A percentile compares a stretch with the other conserved stretches of the same genome.
Evolutionary conservation across 352 stramenopile species (phyloP).

Genomic region (Phytopythium delawarense): DNA sequence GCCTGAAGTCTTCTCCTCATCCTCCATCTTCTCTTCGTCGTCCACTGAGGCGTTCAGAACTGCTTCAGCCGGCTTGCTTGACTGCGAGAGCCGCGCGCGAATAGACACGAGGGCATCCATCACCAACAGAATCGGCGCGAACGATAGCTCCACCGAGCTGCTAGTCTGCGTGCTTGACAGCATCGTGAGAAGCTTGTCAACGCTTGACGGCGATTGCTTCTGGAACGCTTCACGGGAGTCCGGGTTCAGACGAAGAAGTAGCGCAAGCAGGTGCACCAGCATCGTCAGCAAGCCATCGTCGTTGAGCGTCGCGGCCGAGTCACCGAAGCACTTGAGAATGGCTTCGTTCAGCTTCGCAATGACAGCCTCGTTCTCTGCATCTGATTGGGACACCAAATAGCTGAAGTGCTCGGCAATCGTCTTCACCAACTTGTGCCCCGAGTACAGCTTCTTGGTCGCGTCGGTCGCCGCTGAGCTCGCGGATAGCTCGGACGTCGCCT

Average conservation of each 20-base stretch:
- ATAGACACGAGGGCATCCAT: slow-evolving; percentile 54
- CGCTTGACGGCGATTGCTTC: slow-evolving; percentile 36
- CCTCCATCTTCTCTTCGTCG: slow-evolving; percentile 10
- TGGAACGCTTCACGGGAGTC: slow-evolving; percentile 32
- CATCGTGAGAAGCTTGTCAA: slow-evolving; percentile 43
- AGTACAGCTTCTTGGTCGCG: slow-evolving; percentile 16
- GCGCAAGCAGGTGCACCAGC: slow-evolving; percentile 60
- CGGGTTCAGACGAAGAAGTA: slow-evolving; percentile 61
- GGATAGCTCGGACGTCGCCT: slow-evolving; percentile 13
- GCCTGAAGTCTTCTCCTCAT: slow-evolving; percentile 12
- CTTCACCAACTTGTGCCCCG: slow-evolving; percentile 48
- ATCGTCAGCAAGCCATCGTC: slow-evolving; percentile 38
- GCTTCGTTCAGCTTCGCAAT: slow-evolving; percentile 43
- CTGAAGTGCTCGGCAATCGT: slow-evolving; percentile 66
- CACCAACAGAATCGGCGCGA: slow-evolving; percentile 54
- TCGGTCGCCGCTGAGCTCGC: not conserved
- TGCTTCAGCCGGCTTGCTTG: not conserved
- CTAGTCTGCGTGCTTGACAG: slow-evolving; percentile 15
- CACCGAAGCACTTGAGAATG: slow-evolving; percentile 38
- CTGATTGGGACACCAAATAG: slow-evolving; percentile 46
- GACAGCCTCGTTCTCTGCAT: slow-evolving; percentile 53
- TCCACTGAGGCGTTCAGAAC: not conserved
- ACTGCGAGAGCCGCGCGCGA: not conserved
- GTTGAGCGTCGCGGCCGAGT: not conserved
- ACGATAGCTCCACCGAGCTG: slow-evolving; percentile 25